Evolutionary conservation across 1,284 basidiomycete genomes (phyloP), one percentile per base, ranked within the genome.

Genomic region (Apiotrichum brassicae): DNA sequence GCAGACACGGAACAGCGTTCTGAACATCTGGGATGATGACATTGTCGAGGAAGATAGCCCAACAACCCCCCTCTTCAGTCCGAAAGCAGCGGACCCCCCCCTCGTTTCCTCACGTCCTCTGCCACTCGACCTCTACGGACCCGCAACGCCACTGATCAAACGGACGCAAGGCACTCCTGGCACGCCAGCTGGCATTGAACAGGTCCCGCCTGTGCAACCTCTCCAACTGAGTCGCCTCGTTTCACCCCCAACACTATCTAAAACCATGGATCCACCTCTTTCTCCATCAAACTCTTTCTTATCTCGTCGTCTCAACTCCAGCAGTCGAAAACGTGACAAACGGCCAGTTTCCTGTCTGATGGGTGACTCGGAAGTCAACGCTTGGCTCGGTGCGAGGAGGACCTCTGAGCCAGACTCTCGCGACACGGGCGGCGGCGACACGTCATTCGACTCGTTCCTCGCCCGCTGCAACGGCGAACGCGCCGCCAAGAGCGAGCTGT

Each of bases 11-110:
- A 59, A 62, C 0, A 48, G 51, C 7, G 55, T 63, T 23, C 54
- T 63, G 9, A 52, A 53, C 3, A 49, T 64, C 34, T 68, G 68
- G 64, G 55, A 55, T 11, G 60, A 62, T 26, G 54, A 54, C 20
- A 46, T 57, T 11, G 56, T 51, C 12, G 59, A 61, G 18, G 57
- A 61, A 4, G 49, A 49, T 3, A 42, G 50, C 14, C 48, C 56
- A 1, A 34, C 43, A 8, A 60, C 59, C 6, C 59, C 60, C 1
- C 57, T 54, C 37, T 62, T 61, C 41, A 14, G 36, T n/a, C 32
- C 34, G 3, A 43, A 36, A 26, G 18, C 30, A 14, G 28, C 33
- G 24, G 40, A 34, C 39, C n/a, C 26, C 5, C 11, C 34, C 16
- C 20, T 42, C 18, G 43, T 34, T 3, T 26, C 46, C 12, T 20